Conservation (phyloP, 306 rosid genomes). For the Delonix regia region DNA sequence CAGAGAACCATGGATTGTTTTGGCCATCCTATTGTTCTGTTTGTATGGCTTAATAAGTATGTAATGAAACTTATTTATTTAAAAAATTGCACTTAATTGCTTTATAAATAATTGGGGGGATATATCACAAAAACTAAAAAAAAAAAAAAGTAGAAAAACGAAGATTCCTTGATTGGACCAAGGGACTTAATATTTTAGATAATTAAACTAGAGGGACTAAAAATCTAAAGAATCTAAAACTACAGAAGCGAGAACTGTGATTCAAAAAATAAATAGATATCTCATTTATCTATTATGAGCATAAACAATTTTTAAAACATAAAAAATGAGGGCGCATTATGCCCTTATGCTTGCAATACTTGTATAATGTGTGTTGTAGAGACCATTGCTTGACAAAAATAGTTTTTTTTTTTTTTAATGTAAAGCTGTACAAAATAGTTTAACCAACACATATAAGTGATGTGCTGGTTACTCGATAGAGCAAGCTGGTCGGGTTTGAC, state of each 20-base stretch:
- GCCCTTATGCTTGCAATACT: neutral
- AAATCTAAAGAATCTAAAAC: neutral
- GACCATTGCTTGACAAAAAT: neutral
- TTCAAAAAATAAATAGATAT: neutral
- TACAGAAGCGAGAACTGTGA: neutral
- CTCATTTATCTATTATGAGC: neutral
- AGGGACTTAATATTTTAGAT: neutral
- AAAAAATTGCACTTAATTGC: neutral
- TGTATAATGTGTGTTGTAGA: constrained; percentile 1
- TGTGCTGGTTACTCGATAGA: neutral
- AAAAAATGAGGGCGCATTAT: too few species aligned
- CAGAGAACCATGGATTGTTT: neutral
- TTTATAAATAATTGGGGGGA: neutral
- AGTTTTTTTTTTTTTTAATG: neutral
- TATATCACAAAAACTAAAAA: too few species aligned
- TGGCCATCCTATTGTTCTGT: neutral
- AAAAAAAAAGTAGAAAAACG: too few species aligned
- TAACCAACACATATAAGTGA: constrained; percentile 4
- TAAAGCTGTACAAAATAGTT: neutral
- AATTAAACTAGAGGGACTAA: neutral
- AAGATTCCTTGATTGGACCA: neutral
- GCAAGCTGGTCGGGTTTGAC: neutral
- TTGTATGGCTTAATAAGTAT: neutral
- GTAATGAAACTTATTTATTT: neutral
- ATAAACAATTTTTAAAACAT: neutral